phyloP scores from a whole-genome alignment of 768 basidiomycete species.

The Hericium coralloides region DNA sequence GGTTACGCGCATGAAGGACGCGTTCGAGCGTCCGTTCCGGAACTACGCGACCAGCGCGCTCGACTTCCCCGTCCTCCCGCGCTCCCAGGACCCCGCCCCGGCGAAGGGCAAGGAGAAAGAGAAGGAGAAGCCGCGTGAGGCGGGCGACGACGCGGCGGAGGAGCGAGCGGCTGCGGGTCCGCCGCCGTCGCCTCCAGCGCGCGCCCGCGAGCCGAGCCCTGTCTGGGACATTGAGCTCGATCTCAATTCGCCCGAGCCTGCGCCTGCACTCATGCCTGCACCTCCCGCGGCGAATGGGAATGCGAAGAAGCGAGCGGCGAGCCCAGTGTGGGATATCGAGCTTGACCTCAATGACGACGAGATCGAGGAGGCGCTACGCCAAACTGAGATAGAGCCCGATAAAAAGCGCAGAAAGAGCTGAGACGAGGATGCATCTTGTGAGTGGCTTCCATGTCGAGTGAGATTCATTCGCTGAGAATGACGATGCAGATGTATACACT shows the following conservation, averaged over 20 bases:
- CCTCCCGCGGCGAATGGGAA: background rate
- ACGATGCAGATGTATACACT: too few species aligned
- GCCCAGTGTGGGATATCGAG: background rate
- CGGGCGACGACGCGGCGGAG: conserved; percentile 16
- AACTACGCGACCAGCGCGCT: conserved; percentile 47
- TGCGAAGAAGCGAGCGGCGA: background rate
- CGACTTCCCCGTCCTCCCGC: conserved; percentile 6
- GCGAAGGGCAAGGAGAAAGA: conserved; percentile 15
- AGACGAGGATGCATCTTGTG: too few species aligned
- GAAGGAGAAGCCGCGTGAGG: background rate
- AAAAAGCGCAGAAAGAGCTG: too few species aligned
- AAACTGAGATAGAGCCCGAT: too few species aligned
- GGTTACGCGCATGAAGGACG: conserved; percentile 82
- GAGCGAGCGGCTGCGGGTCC: background rate
- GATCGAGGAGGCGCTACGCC: background rate
- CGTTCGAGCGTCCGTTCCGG: conserved; percentile 84
- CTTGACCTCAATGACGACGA: conserved; percentile 3
- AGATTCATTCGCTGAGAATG: too few species aligned
- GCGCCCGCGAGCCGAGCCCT: conserved; percentile 36
- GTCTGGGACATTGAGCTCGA: conserved; percentile 35
- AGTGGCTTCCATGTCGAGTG: too few species aligned
- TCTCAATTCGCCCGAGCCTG: background rate
- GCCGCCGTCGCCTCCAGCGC: background rate
- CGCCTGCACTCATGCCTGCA: background rate
- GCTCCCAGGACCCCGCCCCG: background rate